A percentile compares a stretch with the other conserved stretches of the same genome.
Evolutionary conservation across 306 rosid species (phyloP).

Genomic region (Acacia acuminata): DNA sequence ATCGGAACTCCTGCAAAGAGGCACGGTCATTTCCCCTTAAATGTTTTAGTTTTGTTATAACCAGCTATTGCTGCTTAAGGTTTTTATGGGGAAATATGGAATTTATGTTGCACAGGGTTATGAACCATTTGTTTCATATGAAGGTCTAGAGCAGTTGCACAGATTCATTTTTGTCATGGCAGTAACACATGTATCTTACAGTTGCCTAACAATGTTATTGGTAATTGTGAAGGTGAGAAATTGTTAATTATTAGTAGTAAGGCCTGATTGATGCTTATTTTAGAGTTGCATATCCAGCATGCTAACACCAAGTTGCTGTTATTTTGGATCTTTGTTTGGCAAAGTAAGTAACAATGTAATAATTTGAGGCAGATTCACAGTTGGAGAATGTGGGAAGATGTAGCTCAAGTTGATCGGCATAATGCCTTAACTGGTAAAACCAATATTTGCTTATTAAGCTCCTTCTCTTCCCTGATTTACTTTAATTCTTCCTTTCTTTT

Average conservation of each 20-base stretch:
- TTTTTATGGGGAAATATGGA: slow-evolving; percentile 25
- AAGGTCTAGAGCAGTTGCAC: slow-evolving; percentile 98
- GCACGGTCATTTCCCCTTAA: slow-evolving; percentile 39
- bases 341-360: slow-evolving; percentile 28
- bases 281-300: not conserved
- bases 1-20: slow-evolving; percentile 67
- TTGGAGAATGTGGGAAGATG: slow-evolving; percentile 97
- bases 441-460: slow-evolving; percentile 12
- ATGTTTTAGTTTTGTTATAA: slow-evolving; percentile 26
- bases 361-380: slow-evolving; percentile 76
- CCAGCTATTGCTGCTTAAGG: slow-evolving; percentile 18
- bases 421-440: slow-evolving; percentile 60
- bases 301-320: slow-evolving; percentile 14
- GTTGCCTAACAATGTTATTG: slow-evolving; percentile 96
- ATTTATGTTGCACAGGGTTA: slow-evolving; percentile 63
- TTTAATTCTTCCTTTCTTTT: not conserved
- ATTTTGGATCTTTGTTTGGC: slow-evolving; percentile 30
- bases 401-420: slow-evolving; percentile 78
- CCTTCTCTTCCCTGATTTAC: not conserved
- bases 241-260: slow-evolving; percentile 6
- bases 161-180: slow-evolving; percentile 99
- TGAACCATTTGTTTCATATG: slow-evolving; percentile 90
- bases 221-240: slow-evolving; percentile 87
- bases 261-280: not conserved
- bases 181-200: slow-evolving; percentile 87